Evolutionary conservation across 2,329 filamentous ascomycete genomes (phyloP), one percentile per base, ranked within the genome.

Genomic region (Venturia aucupariae): DNA sequence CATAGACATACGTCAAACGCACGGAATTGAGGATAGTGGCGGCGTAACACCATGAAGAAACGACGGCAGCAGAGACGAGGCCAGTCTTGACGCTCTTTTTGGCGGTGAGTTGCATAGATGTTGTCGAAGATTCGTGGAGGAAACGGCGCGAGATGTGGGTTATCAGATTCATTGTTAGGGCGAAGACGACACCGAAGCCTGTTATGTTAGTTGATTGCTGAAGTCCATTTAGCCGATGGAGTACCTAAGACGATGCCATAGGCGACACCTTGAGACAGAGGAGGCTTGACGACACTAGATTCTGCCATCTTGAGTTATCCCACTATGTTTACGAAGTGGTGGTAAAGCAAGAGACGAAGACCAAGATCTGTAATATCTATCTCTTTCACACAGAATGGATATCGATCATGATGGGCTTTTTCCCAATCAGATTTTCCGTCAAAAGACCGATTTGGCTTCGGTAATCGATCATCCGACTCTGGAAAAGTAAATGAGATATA

Each of bases 241-340:
- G 11, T 55, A 22, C 89, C 89, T 41, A 92, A 76, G 62, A 92
- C 84, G 69, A 92, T 86, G 71, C 88, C 89, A 82, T 92, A 92
- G 71, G 89, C 89, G 67, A 86, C 87, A 65, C 83, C 85, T 71
- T 89, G 84, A 67, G 75, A 71, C 22, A 80, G 74, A 35, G 76
- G 75, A 38, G 39, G 35, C 10, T 39, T 39, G 19, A 41, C 19
- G 10, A 60, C 11, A 3, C 7, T n/a, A 5, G 51, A 32, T 7
- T 55, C 51, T 35, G 51, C 27, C 51, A 55, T 55, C n/a, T 55
- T 19, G 51, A 10, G 32, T 35, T 35, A 35, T 35, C 4, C 10
- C 4, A 4, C 10, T 4, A 10, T 35, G 4, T 35, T 35, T 10
- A 35, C 4, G 32, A 35, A 4, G 32, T 4, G 32, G 10, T 35